Conservation (phyloP, 2,329 filamentous ascomycete genomes). For the Penicillium griseofulvum region DNA sequence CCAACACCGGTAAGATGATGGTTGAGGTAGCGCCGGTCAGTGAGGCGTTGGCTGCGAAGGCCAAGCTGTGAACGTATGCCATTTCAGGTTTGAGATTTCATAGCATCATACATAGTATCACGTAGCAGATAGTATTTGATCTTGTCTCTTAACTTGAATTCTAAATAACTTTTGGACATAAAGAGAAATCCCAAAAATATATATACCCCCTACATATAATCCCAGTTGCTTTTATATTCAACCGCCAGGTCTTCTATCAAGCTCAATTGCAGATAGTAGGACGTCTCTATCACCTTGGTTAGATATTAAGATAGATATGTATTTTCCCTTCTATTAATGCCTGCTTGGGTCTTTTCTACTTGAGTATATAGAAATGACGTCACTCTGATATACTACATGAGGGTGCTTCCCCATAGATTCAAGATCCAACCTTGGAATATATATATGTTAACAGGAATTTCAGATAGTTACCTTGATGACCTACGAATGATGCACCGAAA, state of each 20-base stretch:
- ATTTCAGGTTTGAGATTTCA: background rate
- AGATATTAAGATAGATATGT: background rate
- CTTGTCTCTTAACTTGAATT: background rate
- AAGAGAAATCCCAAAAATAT: background rate
- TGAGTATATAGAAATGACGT: background rate
- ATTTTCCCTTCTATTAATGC: background rate
- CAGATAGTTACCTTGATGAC: background rate
- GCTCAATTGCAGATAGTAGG: background rate
- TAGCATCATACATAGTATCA: background rate
- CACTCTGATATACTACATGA: background rate
- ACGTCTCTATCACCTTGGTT: background rate
- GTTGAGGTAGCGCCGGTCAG: slow-evolving; percentile 41
- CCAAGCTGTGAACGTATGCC: slow-evolving; percentile 39
- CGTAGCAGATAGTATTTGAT: background rate
- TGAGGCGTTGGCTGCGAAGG: slow-evolving; percentile 35
- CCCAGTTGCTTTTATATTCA: background rate
- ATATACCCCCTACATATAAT: too few relatives aligned
- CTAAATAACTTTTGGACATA: background rate
- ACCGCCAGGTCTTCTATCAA: background rate
- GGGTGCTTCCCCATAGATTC: background rate
- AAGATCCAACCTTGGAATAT: background rate
- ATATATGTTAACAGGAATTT: background rate
- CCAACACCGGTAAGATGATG: slow-evolving; percentile 67
- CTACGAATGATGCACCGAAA: background rate
- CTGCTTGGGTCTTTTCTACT: background rate